Conservation (phyloP, 2,329 filamentous ascomycete species). For the Apiospora pterosperma region DNA sequence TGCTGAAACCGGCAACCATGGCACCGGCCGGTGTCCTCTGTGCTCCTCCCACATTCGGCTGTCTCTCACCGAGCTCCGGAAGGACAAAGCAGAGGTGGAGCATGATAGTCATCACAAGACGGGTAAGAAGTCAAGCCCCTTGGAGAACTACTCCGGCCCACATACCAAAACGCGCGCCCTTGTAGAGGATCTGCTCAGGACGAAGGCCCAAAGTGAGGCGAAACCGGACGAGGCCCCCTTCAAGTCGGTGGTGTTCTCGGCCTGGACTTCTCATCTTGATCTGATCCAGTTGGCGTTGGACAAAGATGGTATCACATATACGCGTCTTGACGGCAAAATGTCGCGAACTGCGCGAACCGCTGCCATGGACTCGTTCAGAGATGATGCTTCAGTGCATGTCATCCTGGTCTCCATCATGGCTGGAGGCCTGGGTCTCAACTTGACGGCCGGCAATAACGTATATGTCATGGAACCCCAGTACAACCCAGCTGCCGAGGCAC, state of each 20-base stretch:
- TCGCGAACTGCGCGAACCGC: constrained; percentile 66
- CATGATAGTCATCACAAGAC: constrained; percentile 50
- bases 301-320: constrained; percentile 62
- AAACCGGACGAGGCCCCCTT: constrained; percentile 68
- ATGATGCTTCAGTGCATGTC: constrained; percentile 67
- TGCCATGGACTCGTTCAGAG: constrained; percentile 75
- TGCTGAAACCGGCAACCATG: constrained; percentile 46
- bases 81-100: constrained; percentile 54
- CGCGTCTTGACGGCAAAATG: constrained; percentile 91
- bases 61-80: constrained; percentile 65
- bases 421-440: constrained; percentile 85
- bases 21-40: constrained; percentile 58
- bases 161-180: constrained; percentile 90
- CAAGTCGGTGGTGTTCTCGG: constrained; percentile 92
- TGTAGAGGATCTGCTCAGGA: constrained; percentile 67
- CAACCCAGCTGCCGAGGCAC: constrained; percentile 91
- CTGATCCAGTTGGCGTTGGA: constrained; percentile 81
- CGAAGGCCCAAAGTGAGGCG: constrained; percentile 58
- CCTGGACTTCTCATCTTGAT: constrained; percentile 94
- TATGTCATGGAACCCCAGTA: constrained; percentile 99
- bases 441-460: constrained; percentile 80
- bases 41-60: constrained; percentile 64
- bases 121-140: constrained; percentile 41
- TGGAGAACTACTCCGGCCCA: constrained; percentile 74
- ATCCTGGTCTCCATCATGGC: constrained; percentile 92